Evolutionary conservation across 2,329 filamentous ascomycete genomes (phyloP), one percentile per base, ranked within the genome.

Genomic region (Fusarium verticillioides): DNA sequence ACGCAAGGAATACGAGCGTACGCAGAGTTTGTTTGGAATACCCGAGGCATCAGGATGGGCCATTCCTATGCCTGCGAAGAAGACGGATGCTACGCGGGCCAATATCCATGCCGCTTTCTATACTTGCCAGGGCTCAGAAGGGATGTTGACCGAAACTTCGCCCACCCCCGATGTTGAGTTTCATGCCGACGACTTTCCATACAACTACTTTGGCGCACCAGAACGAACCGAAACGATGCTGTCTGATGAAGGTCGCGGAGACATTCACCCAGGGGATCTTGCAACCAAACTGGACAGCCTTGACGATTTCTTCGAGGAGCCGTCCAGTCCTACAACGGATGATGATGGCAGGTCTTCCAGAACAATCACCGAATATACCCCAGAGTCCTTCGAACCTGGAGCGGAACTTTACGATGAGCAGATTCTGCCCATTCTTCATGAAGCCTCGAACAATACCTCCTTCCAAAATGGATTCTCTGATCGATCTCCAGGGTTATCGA

Each of bases 41-140:
- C 96, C 96, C 0, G 96, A 98, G 80, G 92, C 95, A 28, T 96
- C 94, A 21, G 96, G 96, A 4, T 99, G 96, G 96, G 96, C 96
- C 1, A 94, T 99, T 49, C 96, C 96, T 0, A 90, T 97, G 80
- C 96, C 96, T 21, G 96, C 96, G 2, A 92, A 93, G 63, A 96
- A 97, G 84, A 96, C 95, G 2, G 92, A 93, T 60, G 90, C 91
- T 39, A 98, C 96, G 8, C 89, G 96, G 64, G 90, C 92, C 65
- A 99, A 99, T 77, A 96, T 99, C 5, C 96, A 98, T 80, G 94
- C 95, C 1, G 95, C 96, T 2, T 98, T 98, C 82, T 97, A 97
- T 82, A 97, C 95, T 73, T 98, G 95, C 78, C 93, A 94, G 60
- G 92, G 90, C 70, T 87, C 89, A 8, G 87, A 91, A 72, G 89